These are phyloP conservation scores for Wakefieldia striispora DNA, from an alignment of 768 basidiomycete species.

Conservation along the genomic window DNA sequence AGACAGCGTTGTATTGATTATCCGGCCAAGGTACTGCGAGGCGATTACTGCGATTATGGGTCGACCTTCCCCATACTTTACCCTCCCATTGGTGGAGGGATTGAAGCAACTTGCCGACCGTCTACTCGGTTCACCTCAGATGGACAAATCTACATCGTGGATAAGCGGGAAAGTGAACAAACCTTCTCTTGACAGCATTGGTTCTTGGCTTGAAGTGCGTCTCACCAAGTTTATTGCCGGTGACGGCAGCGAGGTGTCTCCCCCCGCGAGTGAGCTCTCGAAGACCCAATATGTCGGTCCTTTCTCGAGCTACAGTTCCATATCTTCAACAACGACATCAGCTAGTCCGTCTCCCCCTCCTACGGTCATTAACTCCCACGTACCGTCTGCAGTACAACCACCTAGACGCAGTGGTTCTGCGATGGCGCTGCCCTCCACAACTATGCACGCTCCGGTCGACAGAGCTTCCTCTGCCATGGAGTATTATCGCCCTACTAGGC, in stretches of 20 bases:
- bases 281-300: conserved; percentile 61
- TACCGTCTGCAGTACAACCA: conserved; percentile 36
- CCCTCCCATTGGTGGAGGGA: conserved; percentile 63
- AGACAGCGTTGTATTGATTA: conserved; percentile 1
- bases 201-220: conserved; percentile 88
- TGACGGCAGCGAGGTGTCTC: conserved; percentile 57
- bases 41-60: conserved; percentile 71
- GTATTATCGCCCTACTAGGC: conserved; percentile 51
- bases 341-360: conserved; percentile 76
- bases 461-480: conserved; percentile 80
- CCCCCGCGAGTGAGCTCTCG: conserved; percentile 34
- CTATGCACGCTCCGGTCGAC: conserved; percentile 55
- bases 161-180: conserved; percentile 83
- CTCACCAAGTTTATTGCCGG: conserved; percentile 96
- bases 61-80: conserved; percentile 66
- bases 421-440: conserved; percentile 52
- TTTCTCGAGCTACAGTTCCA: conserved; percentile 90
- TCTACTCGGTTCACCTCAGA: conserved; percentile 65
- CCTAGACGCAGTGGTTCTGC: conserved; percentile 69
- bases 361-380: conserved; percentile 40
- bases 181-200: conserved; percentile 88
- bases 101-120: conserved; percentile 78
- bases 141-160: conserved; percentile 83
- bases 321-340: conserved; percentile 77
- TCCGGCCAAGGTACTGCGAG: conserved; percentile 83